Conservation (phyloP, 805 yeast genomes). For the Metschnikowia colocasiae region DNA sequence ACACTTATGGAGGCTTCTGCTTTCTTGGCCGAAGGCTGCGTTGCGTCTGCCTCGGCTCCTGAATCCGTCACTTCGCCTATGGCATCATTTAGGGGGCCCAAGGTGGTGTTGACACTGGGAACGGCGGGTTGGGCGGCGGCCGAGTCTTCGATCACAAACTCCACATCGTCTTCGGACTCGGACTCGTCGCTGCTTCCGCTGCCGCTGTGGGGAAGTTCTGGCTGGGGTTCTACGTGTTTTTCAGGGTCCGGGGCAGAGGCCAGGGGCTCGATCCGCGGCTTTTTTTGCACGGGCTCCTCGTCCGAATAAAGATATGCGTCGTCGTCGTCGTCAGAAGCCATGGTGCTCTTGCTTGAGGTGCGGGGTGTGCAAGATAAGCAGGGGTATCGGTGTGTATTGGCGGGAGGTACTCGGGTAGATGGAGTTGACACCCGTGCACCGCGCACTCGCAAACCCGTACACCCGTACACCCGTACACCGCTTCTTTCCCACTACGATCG, state of each 20-base stretch:
- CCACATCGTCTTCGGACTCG: slow-evolving; percentile 63
- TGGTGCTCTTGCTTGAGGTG: neutral
- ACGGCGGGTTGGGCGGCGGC: slow-evolving; percentile 16
- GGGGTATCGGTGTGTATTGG: too few relatives aligned
- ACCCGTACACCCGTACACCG: too few relatives aligned
- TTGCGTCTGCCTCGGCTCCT: slow-evolving; percentile 3
- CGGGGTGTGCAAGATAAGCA: too few relatives aligned
- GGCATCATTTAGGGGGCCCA: slow-evolving; percentile 29
- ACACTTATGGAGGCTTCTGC: slow-evolving; percentile 28
- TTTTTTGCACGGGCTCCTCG: slow-evolving; percentile 17
- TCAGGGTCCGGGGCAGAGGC: neutral
- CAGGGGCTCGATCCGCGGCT: slow-evolving; percentile 5
- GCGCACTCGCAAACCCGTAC: too few relatives aligned
- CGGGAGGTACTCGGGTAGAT: too few relatives aligned
- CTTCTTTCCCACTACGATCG: too few relatives aligned
- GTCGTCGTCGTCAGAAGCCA: slow-evolving; percentile 54
- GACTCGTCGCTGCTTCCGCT: slow-evolving; percentile 47
- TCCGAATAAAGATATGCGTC: slow-evolving; percentile 64
- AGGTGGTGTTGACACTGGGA: slow-evolving; percentile 23
- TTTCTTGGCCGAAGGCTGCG: slow-evolving; percentile 18
- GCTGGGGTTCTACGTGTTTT: neutral
- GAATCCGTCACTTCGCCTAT: slow-evolving; percentile 25
- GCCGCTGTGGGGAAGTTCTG: neutral
- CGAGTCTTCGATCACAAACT: slow-evolving; percentile 64
- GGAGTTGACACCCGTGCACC: too few relatives aligned